Evolutionary conservation across 2,329 filamentous ascomycete genomes (phyloP), one percentile per base, ranked within the genome.

Genomic region (Corniculantispora saksenae): DNA sequence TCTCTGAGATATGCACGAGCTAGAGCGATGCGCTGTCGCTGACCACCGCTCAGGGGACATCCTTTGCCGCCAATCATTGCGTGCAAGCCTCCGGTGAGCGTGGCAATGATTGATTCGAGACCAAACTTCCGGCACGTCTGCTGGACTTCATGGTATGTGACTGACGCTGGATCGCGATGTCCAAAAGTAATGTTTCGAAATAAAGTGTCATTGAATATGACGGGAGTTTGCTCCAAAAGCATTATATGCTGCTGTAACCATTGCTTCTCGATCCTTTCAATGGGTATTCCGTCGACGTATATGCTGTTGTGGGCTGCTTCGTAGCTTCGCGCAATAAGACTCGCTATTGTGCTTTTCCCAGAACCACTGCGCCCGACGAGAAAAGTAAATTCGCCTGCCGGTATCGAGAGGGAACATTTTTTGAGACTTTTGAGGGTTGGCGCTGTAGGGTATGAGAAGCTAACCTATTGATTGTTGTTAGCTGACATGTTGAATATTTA

Each of bases 341-440:
- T 93, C 1, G 90, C 89, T 1, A 98, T 73, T 0, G 94, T 98
- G 70, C 93, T 97, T 76, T 98, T 98, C 0, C 94, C 94, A 2
- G 92, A 97, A 0, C 95, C 95, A 72, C 93, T 97, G 71, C 84
- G 86, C 0, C 94, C 95, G 58, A 97, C 86, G 2, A 98, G 82
- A 72, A 95, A 97, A 0, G 89, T 92, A 3, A 90, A 87, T 67
- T 91, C 82, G 0, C 91, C 89, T 0, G 89, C 83, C 0, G 88
- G 85, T 65, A 98, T 94, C 68, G 83, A 85, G 67, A 97, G 84
- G 0, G 83, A 88, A 0, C 86, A 85, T 8, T 84, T 78, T 1
- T 84, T 77, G 12, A 97, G 81, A 1, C 89, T 88, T 0, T 77
- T 73, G 21, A 84, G 83, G 1, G 84, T 77, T 0, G 86, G 86